Conservation (phyloP, 2,329 filamentous ascomycete species). For the Exophiala sp. region DNA sequence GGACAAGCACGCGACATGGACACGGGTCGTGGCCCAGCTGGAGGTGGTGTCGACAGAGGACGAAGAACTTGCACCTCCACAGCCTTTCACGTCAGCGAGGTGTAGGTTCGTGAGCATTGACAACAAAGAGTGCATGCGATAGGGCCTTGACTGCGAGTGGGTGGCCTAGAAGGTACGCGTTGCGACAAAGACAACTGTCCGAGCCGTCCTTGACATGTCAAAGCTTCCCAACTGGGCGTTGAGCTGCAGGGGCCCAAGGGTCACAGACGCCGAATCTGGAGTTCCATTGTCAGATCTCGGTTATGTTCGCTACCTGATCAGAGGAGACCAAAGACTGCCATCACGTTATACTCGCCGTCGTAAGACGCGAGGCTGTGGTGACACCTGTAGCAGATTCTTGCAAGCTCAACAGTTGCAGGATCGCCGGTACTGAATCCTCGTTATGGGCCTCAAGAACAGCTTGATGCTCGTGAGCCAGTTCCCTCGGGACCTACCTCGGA, state of each 20-base stretch:
- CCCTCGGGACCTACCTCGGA: too few relatives aligned
- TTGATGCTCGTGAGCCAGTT: too few relatives aligned
- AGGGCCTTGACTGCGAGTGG: not conserved
- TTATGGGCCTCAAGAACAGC: too few relatives aligned
- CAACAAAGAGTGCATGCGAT: not conserved
- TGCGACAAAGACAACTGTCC: constrained; percentile 4
- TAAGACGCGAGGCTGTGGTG: too few relatives aligned
- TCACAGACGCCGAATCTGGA: not conserved
- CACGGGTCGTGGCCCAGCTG: not conserved
- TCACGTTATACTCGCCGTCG: too few relatives aligned
- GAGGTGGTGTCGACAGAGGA: not conserved
- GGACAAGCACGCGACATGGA: not conserved
- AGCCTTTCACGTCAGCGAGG: constrained; percentile 5
- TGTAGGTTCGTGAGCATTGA: not conserved
- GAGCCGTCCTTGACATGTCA: not conserved
- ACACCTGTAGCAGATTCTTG: too few relatives aligned
- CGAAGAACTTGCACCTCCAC: not conserved
- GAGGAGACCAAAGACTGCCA: not conserved
- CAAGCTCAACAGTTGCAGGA: too few relatives aligned
- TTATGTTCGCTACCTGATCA: not conserved
- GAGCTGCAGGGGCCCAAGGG: not conserved
- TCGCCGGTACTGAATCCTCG: too few relatives aligned
- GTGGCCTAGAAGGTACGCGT: not conserved
- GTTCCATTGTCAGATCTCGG: not conserved
- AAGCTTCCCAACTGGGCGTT: constrained; percentile 1